These are phyloP conservation scores for Casaregolazyma suthepensis DNA, from an alignment of 1,139 yeast species.

Conservation along the genomic window DNA sequence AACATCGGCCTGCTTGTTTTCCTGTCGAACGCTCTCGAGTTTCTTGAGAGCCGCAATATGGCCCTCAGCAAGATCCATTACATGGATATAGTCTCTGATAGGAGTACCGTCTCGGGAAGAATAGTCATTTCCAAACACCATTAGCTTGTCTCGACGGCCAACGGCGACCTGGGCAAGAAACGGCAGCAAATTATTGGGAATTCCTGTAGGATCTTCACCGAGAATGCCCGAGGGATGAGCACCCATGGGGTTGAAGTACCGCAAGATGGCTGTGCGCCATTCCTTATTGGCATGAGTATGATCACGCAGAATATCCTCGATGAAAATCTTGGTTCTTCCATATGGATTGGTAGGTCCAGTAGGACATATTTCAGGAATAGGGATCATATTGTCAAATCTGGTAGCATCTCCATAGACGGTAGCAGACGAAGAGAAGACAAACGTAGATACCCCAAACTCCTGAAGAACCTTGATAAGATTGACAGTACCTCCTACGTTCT, in stretches of 20 bases:
- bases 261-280: constrained; percentile 61
- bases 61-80: constrained; percentile 75
- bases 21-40: constrained; percentile 38
- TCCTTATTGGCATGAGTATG: constrained; percentile 43
- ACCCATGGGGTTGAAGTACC: constrained; percentile 81
- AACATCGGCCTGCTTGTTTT: constrained; percentile 18
- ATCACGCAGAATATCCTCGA: constrained; percentile 60
- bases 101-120: constrained; percentile 74
- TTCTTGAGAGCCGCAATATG: constrained; percentile 67
- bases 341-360: constrained; percentile 73
- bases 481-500: constrained; percentile 63
- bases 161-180: constrained; percentile 73
- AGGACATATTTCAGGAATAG: constrained; percentile 76
- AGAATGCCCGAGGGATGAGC: constrained; percentile 77
- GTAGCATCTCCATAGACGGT: constrained; percentile 85
- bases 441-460: constrained; percentile 41
- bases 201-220: constrained; percentile 77
- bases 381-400: constrained; percentile 65
- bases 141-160: constrained; percentile 61
- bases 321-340: constrained; percentile 63
- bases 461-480: constrained; percentile 52
- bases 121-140: constrained; percentile 64
- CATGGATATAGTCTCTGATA: constrained; percentile 76
- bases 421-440: constrained; percentile 76
- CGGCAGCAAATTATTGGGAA: constrained; percentile 72